Conservation (phyloP, 1,284 basidiomycete genomes). For the Puccinia hordei region DNA sequence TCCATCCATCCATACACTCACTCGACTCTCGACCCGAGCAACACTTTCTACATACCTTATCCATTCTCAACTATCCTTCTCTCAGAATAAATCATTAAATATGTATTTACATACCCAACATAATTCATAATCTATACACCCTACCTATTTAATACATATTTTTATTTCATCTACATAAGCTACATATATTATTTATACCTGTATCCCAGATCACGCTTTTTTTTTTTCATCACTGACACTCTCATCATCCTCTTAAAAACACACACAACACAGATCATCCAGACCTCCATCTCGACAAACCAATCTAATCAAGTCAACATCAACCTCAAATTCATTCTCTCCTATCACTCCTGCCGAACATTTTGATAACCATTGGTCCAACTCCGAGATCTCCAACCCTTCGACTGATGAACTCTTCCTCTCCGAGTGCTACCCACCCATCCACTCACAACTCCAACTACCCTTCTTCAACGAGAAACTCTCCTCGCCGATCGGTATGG, state of each 20-base stretch:
- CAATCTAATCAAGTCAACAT: not conserved
- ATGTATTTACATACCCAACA: too few species aligned
- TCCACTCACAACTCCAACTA: constrained; percentile 6
- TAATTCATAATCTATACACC: too few species aligned
- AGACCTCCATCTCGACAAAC: not conserved
- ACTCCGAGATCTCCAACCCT: not conserved
- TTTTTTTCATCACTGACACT: not conserved
- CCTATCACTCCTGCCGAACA: constrained; percentile 16
- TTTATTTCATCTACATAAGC: too few species aligned
- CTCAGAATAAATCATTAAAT: too few species aligned
- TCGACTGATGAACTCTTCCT: constrained; percentile 49
- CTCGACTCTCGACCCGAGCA: too few species aligned
- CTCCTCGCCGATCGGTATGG: constrained; percentile 35
- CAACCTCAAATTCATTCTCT: not conserved
- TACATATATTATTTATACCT: too few species aligned
- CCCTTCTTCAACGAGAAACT: constrained; percentile 49
- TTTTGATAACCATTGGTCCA: not conserved
- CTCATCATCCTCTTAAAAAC: not conserved
- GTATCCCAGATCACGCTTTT: too few species aligned
- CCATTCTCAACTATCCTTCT: too few species aligned
- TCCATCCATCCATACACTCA: too few species aligned
- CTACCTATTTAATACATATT: too few species aligned
- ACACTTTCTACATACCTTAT: too few species aligned
- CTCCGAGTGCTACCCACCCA: constrained; percentile 45
- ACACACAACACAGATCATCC: not conserved